A percentile compares a stretch with the other conserved stretches of the same genome.
phyloP scores from a whole-genome alignment of 352 stramenopile genomes.

The Globisporangium paroecandrum region DNA sequence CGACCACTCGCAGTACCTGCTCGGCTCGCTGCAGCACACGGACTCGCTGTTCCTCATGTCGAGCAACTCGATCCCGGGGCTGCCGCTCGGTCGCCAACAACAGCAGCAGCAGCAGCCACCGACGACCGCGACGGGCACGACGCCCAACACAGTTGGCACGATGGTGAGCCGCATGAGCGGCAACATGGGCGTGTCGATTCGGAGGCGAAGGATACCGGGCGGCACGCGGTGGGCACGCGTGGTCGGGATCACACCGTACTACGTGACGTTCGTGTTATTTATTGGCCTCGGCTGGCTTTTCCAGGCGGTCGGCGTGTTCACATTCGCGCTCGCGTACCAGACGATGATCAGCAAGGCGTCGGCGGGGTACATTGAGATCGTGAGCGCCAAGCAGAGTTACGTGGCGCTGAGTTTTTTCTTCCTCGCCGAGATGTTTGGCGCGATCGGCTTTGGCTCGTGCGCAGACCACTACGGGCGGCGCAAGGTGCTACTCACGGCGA shows the following conservation, averaged over 20 bases:
- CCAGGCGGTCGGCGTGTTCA: constrained; percentile 35
- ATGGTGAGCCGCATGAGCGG: constrained; percentile 9
- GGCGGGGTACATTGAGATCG: constrained; percentile 3
- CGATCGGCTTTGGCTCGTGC: constrained; percentile 41
- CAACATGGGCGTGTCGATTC: constrained; percentile 22
- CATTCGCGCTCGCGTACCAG: constrained; percentile 17
- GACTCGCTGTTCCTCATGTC: constrained; percentile 20
- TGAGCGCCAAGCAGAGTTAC: constrained; percentile 10
- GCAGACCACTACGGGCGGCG: constrained; percentile 59
- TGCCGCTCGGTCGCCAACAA: not conserved
- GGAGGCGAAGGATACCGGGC: constrained; percentile 14
- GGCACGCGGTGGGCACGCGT: constrained; percentile 21
- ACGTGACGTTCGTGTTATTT: constrained; percentile 39
- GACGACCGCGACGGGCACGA: not conserved
- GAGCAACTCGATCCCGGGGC: constrained; percentile 6
- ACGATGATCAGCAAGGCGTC: constrained; percentile 8
- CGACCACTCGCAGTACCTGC: constrained; percentile 40
- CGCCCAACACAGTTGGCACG: not conserved
- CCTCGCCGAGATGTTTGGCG: constrained; percentile 42
- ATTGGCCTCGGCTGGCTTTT: constrained; percentile 47
- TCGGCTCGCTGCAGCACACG: constrained; percentile 29
- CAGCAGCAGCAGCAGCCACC: not conserved
- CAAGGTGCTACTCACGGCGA: constrained; percentile 34
- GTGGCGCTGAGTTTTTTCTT: constrained; percentile 41
- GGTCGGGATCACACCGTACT: constrained; percentile 44